These are phyloP conservation scores for Zymoseptoria ardabiliae DNA, from an alignment of 2,329 filamentous ascomycete species.

Conservation along the genomic window DNA sequence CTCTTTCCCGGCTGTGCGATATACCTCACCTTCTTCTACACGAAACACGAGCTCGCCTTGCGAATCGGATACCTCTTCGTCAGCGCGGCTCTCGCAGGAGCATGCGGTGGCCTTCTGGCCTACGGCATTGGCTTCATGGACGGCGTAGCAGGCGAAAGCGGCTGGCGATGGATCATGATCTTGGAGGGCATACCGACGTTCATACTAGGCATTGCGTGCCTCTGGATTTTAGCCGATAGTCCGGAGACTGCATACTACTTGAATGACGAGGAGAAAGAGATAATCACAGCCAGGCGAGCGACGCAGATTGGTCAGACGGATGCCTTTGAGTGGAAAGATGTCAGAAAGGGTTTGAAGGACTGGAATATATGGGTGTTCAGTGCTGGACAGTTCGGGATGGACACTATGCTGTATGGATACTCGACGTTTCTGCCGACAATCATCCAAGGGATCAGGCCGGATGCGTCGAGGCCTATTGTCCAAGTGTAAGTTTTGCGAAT, in stretches of 20 bases:
- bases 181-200: constrained; percentile 52
- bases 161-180: constrained; percentile 68
- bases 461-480: constrained; percentile 56
- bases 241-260: constrained; percentile 59
- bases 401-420: constrained; percentile 73
- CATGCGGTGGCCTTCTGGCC: constrained; percentile 64
- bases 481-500: constrained; percentile 43
- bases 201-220: constrained; percentile 48
- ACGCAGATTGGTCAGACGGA: constrained; percentile 44
- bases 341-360: constrained; percentile 59
- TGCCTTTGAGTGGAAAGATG: constrained; percentile 55
- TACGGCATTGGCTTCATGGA: constrained; percentile 69
- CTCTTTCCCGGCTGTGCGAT: constrained; percentile 61
- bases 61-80: constrained; percentile 69
- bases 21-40: constrained; percentile 71
- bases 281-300: constrained; percentile 47
- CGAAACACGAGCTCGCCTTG: constrained; percentile 62
- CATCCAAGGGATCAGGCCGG: constrained; percentile 58
- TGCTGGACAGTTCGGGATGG: constrained; percentile 62
- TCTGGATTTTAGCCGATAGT: constrained; percentile 53
- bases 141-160: constrained; percentile 54
- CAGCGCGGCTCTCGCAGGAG: constrained; percentile 62
- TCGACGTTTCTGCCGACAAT: constrained; percentile 75
- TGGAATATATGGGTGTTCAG: constrained; percentile 71
- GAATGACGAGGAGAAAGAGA: constrained; percentile 49